Base-by-base conservation (phyloP, 2,329 filamentous ascomycete species). In the Helotiales sp. region DNA sequence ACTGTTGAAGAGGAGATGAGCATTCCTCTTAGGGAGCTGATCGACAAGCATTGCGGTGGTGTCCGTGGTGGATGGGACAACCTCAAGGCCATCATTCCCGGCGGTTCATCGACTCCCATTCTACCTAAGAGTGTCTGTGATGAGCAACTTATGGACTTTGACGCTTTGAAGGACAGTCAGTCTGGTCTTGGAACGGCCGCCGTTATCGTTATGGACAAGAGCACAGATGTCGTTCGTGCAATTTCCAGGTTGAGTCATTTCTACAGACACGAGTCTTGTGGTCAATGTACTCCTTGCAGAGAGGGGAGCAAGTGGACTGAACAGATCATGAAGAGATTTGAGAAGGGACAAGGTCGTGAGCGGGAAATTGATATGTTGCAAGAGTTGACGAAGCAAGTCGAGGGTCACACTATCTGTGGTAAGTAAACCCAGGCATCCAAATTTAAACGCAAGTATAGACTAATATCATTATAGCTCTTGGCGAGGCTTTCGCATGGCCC, bases 1-100 rank as follows among this genome's bases (percentile, higher is more conserved):
- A 98, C 96, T 0, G 96, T 99, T 69, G 96, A 99, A 82, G 96
- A 99, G 83, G 96, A 99, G 83, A 99, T 99, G 96, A 97, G 93
- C 61, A 99, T 99, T 74, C 91, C 96, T 50, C 88, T 99, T 68
- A 91, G 92, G 52, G 96, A 99, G 82, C 89, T 99, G 71, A 98
- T 99, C 76, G 96, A 99, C 71, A 96, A 93, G 84, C 96, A 99
- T 87, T 98, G 96, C 79, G 96, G 96, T 79, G 96, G 96, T 80
- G 96, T 99, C 61, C 90, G 89, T 75, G 96, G 96, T 70, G 96
- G 96, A 66, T 99, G 96, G 96, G 96, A 99, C 80, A 99, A 99
- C 83, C 86, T 99, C 61, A 89, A 93, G 75, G 96, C 96, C 71
- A 83, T 99, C 77, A 99, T 99, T 74, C 96, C 96, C 7, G 96